A percentile compares a stretch with the other conserved stretches of the same genome.
Evolutionary conservation across 129 eudicot genomes (phyloP).

Genomic region (Rutidosis leptorrhynchoides): DNA sequence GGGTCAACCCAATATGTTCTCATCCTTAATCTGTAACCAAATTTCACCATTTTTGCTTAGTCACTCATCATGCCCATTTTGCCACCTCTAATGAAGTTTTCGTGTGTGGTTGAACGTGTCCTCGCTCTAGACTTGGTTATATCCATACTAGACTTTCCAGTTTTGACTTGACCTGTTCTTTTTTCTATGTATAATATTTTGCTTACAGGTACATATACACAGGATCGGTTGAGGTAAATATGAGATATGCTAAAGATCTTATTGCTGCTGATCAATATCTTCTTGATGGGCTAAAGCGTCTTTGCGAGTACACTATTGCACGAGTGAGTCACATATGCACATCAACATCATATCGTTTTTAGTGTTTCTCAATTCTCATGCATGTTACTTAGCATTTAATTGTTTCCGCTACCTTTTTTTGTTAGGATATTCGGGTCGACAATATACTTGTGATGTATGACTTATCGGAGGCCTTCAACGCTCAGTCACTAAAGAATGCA

Average conservation of each 20-base stretch:
- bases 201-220: constrained; percentile 74
- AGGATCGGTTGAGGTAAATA: constrained; percentile 70
- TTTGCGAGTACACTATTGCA: constrained; percentile 78
- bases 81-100: background rate
- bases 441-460: constrained; percentile 75
- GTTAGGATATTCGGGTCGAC: constrained; percentile 60
- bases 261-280: constrained; percentile 88
- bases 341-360: background rate
- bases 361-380: background rate
- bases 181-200: constrained; percentile 5
- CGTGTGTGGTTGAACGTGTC: background rate
- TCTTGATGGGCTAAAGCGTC: constrained; percentile 79
- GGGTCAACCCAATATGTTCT: background rate
- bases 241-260: constrained; percentile 73
- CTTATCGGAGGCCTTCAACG: constrained; percentile 81
- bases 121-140: background rate
- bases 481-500: constrained; percentile 58
- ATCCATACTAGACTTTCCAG: background rate
- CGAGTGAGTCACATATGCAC: constrained; percentile 39
- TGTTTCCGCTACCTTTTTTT: constrained; percentile 14
- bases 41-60: background rate
- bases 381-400: background rate
- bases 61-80: background rate
- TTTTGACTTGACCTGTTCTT: background rate
- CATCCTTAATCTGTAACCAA: background rate